Percentiles rank a stretch among this genome's conserved stretches.
Conservation (phyloP, 2,329 filamentous ascomycete species). For the Trichoderma endophyticum region DNA sequence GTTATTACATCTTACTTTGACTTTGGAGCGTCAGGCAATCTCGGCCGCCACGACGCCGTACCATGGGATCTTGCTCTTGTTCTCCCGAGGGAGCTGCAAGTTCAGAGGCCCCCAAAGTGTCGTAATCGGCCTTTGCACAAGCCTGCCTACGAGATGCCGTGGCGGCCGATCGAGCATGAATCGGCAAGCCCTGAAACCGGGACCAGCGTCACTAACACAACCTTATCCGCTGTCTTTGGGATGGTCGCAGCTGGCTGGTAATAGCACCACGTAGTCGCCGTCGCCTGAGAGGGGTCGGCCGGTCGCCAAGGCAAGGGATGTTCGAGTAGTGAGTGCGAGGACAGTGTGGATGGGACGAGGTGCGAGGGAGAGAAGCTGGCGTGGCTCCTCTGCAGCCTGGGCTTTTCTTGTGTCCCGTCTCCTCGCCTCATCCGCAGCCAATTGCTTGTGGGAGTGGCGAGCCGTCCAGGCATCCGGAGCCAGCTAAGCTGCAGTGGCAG, state of each 20-base stretch:
- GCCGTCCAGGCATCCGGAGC: constrained; percentile 8
- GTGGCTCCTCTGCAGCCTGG: constrained; percentile 16
- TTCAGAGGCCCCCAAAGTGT: neutral
- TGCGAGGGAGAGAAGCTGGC: constrained; percentile 9
- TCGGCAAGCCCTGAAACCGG: constrained; percentile 3
- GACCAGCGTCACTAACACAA: neutral
- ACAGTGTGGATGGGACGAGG: neutral
- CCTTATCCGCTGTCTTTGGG: constrained; percentile 4
- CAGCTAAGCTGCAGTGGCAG: neutral
- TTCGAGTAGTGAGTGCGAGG: neutral
- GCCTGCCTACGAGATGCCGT: neutral
- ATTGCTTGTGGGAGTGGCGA: neutral
- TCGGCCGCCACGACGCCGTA: neutral
- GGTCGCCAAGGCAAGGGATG: constrained; percentile 1
- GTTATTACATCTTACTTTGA: neutral
- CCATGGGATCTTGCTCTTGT: neutral
- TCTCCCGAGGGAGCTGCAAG: neutral
- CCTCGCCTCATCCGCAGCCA: constrained; percentile 3
- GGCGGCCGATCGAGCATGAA: constrained; percentile 5
- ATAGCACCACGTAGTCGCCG: neutral
- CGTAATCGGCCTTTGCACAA: constrained; percentile 3
- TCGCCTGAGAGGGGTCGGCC: neutral
- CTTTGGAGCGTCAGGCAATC: neutral
- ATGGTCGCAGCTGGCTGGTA: neutral
- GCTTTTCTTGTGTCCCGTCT: neutral